Evolutionary conservation across 2,329 filamentous ascomycete genomes (phyloP), one percentile per base, ranked within the genome.

Genomic region (Amylocarpus encephaloides): DNA sequence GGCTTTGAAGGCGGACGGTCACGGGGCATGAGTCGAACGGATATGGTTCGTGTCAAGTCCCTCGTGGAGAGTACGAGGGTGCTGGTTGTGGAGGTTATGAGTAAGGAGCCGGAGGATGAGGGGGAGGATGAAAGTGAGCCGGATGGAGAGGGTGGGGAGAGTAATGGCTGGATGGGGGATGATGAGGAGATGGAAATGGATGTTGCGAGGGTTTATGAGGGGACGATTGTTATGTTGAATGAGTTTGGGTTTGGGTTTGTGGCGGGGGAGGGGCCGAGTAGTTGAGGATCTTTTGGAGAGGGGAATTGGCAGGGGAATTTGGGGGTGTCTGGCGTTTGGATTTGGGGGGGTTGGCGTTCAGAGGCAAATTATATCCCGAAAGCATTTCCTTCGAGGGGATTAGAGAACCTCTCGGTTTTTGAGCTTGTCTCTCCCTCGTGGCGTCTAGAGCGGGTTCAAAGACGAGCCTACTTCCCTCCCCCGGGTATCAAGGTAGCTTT

Each of bases 1-100:
- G 88, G 89, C 0, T 89, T 91, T 55, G 79, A 82, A 56, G 74
- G 71, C 6, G 78, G 78, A 1, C 70, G 75, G 5, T 68, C 73
- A 52, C 58, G 66, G 1, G 85, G 88, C 1, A 84, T 88, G 73
- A 89, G 83, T 1, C 73, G 69, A 15, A 92, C 87, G 0, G 89
- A 96, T 66, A 95, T 93, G 75, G 89, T 97, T 6, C 79, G 92
- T 36, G 85, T 91, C 56, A 85, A 87, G 63, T 88, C 87, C 62
- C 71, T 94, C 29, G 86, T 90, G 0, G 87, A 94, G 64, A 79
- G 84, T 57, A 87, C 86, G 13, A 76, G 91, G 22, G 70, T 89
- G 6, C 68, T 80, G 5, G 80, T 92, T 50, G 79, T 89, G 1
- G 82, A 87, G 52, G 77, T 82, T 13, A 77, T 89, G 72, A 78